phyloP scores from a whole-genome alignment of 2,329 filamentous ascomycete genomes.

The Exophiala bonariae region DNA sequence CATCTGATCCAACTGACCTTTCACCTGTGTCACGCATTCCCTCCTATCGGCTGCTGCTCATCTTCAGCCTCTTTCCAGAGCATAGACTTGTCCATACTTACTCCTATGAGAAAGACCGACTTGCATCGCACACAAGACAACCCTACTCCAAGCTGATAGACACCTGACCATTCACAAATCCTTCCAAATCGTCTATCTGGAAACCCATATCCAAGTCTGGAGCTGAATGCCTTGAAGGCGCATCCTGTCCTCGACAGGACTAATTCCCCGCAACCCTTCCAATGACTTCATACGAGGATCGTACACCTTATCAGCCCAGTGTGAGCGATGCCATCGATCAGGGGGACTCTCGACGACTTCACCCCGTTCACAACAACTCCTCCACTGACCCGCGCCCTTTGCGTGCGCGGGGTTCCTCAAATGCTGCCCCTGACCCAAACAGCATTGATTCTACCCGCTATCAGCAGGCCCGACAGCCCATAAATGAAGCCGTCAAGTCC shows the following conservation, averaged over 20 bases:
- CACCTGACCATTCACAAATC: conserved; percentile 4
- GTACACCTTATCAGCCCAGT: conserved; percentile 7
- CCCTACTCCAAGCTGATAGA: not conserved
- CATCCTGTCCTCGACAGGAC: conserved; percentile 13
- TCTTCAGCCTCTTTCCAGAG: no score
- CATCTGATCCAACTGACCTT: no score
- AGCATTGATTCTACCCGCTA: conserved; percentile 16
- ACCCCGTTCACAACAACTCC: conserved; percentile 14
- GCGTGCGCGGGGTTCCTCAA: conserved; percentile 12
- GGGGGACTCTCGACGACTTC: conserved; percentile 11
- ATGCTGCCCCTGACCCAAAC: conserved; percentile 7
- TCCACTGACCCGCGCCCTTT: conserved; percentile 5
- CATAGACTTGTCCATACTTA: no score
- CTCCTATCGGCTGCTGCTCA: no score
- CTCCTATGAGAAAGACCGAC: no score
- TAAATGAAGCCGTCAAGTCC: conserved; percentile 59
- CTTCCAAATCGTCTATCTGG: conserved; percentile 8
- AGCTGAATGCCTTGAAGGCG: conserved; percentile 18
- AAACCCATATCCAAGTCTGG: not conserved
- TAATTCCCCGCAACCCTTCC: conserved; percentile 7
- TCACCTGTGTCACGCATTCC: no score
- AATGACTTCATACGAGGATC: conserved; percentile 19
- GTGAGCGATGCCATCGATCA: conserved; percentile 10
- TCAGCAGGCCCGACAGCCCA: conserved; percentile 41
- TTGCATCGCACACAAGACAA: no score